These are phyloP conservation scores for Plasmopara viticola DNA, from an alignment of 352 stramenopile genomes.

Conservation along the genomic window DNA sequence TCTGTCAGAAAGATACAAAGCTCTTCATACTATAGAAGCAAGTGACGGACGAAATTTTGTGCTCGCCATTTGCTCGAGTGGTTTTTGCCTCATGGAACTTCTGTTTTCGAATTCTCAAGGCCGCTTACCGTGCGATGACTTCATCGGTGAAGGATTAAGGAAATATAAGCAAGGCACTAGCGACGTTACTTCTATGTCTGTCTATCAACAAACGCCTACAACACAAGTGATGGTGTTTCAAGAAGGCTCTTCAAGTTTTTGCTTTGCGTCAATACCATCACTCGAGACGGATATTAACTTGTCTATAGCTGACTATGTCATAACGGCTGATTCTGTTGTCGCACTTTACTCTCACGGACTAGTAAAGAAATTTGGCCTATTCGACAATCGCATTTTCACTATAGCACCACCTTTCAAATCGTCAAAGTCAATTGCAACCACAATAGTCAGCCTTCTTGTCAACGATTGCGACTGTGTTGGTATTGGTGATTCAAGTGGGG, in stretches of 20 bases:
- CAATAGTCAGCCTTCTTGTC: constrained; percentile 15
- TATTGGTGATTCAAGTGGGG: constrained; percentile 19
- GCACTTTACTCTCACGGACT: constrained; percentile 30
- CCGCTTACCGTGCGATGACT: constrained; percentile 18
- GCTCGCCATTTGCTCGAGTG: constrained; percentile 34
- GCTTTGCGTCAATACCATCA: constrained; percentile 13
- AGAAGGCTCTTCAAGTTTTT: constrained; percentile 11
- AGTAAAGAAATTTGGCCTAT: constrained; percentile 24
- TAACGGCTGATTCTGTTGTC: constrained; percentile 18
- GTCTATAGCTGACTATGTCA: constrained; percentile 20
- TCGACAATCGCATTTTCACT: constrained; percentile 23
- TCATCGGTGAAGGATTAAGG: constrained; percentile 23
- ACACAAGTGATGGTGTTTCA: constrained; percentile 26
- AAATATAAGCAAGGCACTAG: constrained; percentile 1
- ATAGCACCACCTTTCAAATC: constrained; percentile 18
- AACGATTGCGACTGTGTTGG: constrained; percentile 7
- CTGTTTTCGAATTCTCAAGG: constrained; percentile 21
- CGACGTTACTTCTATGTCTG: constrained; percentile 12
- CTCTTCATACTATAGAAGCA: constrained; percentile 19
- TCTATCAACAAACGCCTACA: constrained; percentile 27
- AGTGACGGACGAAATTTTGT: constrained; percentile 18
- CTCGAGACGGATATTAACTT: background rate
- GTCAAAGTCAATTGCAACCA: constrained; percentile 7
- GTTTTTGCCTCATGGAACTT: constrained; percentile 33
- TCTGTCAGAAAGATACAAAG: constrained; percentile 24